Evolutionary conservation across 345 rosid genomes (phyloP).

Genomic region (Hypericum androsaemum): DNA sequence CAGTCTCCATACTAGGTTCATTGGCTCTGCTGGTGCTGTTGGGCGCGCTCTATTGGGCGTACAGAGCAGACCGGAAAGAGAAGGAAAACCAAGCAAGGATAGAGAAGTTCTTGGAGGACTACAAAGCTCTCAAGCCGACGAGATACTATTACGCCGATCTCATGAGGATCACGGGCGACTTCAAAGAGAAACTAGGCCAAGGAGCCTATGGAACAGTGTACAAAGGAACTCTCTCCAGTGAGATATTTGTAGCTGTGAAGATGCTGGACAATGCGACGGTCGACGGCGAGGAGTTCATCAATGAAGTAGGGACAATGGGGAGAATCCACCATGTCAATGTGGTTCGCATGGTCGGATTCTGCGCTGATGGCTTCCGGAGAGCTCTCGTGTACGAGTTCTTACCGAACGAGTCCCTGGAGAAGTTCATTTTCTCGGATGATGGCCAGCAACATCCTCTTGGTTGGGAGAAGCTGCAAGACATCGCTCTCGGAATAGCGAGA

Average conservation of each 20-base stretch:
- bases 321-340: constrained; percentile 18
- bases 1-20: constrained; percentile 6
- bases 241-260: constrained; percentile 21
- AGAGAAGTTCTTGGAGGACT: constrained; percentile 17
- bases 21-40: neutral
- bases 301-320: constrained; percentile 20
- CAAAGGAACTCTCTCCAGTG: constrained; percentile 20
- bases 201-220: constrained; percentile 21
- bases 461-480: constrained; percentile 15
- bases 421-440: constrained; percentile 6
- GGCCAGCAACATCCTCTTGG: constrained; percentile 1
- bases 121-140: constrained; percentile 19
- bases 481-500: constrained; percentile 15
- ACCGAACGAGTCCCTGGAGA: constrained; percentile 11
- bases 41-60: neutral
- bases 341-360: constrained; percentile 14
- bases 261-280: constrained; percentile 14
- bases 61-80: constrained; percentile 6
- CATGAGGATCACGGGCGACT: constrained; percentile 15
- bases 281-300: constrained; percentile 17
- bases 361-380: constrained; percentile 22
- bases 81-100: constrained; percentile 8
- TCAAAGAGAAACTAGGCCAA: constrained; percentile 15
- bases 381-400: constrained; percentile 17
- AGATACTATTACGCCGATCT: constrained; percentile 14